Evolutionary conservation across 2,329 filamentous ascomycete genomes (phyloP).

Genomic region (Alternaria longipes): DNA sequence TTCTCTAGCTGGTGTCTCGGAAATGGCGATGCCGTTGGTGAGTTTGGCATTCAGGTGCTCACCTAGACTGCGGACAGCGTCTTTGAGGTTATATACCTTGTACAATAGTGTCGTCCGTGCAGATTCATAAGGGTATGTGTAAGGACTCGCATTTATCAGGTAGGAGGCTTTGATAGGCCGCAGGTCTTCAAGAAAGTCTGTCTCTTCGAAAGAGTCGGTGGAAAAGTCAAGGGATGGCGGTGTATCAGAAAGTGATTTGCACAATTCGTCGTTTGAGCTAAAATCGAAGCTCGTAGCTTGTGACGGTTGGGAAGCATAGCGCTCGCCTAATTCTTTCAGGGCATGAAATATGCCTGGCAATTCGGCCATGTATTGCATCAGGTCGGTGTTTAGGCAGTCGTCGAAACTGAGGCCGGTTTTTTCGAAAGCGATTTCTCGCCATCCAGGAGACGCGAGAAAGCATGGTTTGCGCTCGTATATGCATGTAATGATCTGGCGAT

Average conservation of each 20-base stretch:
- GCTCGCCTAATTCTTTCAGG: slow-evolving; percentile 31
- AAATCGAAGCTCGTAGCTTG: slow-evolving; percentile 11
- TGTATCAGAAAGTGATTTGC: slow-evolving; percentile 21
- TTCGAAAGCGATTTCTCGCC: slow-evolving; percentile 47
- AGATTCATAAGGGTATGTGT: slow-evolving; percentile 10
- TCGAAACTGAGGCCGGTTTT: slow-evolving; percentile 37
- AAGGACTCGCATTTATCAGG: background rate
- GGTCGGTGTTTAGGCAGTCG: slow-evolving; percentile 39
- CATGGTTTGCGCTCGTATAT: slow-evolving; percentile 44
- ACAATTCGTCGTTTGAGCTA: slow-evolving; percentile 2
- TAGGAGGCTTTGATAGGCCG: slow-evolving; percentile 18
- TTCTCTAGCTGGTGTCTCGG: slow-evolving; percentile 32
- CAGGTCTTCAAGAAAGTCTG: slow-evolving; percentile 25
- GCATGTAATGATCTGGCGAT: slow-evolving; percentile 41
- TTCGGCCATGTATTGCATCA: slow-evolving; percentile 40
- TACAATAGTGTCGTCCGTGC: slow-evolving; percentile 28
- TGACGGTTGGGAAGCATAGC: slow-evolving; percentile 5
- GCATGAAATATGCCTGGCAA: slow-evolving; percentile 40
- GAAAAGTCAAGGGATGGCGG: slow-evolving; percentile 34
- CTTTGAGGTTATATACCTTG: slow-evolving; percentile 37
- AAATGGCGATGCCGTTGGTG: slow-evolving; percentile 30
- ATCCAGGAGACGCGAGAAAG: slow-evolving; percentile 42
- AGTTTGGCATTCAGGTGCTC: slow-evolving; percentile 34
- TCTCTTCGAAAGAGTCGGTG: slow-evolving; percentile 21
- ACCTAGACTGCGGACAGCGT: slow-evolving; percentile 31